A percentile compares a stretch with the other conserved stretches of the same genome.
These are phyloP conservation scores for Tolypocladium album DNA, from an alignment of 2,329 filamentous ascomycete species.

Conservation along the genomic window DNA sequence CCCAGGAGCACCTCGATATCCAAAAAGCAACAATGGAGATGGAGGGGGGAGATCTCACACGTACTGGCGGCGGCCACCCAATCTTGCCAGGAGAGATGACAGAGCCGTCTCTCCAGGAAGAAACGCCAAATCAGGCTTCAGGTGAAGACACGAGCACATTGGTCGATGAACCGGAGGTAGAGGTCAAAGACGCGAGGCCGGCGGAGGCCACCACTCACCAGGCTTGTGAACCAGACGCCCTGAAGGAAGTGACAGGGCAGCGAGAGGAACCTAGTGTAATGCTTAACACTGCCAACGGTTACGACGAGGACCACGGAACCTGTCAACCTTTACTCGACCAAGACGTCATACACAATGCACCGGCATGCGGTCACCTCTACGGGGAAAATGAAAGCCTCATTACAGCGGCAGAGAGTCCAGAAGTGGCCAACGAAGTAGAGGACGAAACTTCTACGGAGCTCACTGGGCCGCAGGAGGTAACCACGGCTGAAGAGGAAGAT, in stretches of 20 bases:
- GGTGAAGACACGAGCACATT: background rate
- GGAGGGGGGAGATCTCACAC: background rate
- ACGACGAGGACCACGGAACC: background rate
- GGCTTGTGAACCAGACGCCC: background rate
- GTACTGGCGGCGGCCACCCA: background rate
- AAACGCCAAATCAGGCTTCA: background rate
- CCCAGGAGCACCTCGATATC: conserved; percentile 13
- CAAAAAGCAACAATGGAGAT: conserved; percentile 6
- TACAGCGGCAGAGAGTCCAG: background rate
- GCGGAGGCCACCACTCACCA: background rate
- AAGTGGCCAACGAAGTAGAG: background rate
- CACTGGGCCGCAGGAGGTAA: background rate
- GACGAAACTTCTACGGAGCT: background rate
- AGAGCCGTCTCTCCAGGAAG: background rate
- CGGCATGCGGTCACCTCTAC: background rate
- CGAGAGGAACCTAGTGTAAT: background rate
- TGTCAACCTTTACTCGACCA: background rate
- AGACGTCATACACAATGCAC: background rate
- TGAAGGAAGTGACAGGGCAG: background rate
- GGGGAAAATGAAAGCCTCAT: background rate
- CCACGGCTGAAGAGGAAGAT: background rate
- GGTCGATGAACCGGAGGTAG: background rate
- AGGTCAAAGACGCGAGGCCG: background rate
- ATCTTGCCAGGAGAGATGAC: background rate
- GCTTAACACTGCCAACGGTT: background rate